Base-by-base conservation (phyloP, 306 rosid species). In the Glycyrrhiza uralensis region DNA sequence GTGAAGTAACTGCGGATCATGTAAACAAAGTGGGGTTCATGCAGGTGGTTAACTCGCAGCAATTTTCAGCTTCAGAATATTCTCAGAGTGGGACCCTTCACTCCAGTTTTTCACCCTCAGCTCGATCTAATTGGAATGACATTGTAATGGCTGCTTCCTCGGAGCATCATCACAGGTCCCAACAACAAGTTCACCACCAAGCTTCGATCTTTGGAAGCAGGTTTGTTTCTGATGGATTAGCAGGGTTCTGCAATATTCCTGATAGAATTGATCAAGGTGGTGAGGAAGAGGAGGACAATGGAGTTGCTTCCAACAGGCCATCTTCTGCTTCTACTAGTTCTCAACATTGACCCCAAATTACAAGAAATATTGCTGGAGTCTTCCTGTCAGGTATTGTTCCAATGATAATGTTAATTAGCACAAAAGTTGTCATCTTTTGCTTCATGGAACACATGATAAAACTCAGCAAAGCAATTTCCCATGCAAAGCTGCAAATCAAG, bases 1-100 rank as follows among this genome's bases (percentile, higher is more conserved):
- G 32, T 46, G 79, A 81, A 22, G 28, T 80, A 30, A 67, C 64
- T 7, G 30, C 44, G 1, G 80, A 66, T 29, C 63, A 72, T 46
- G 36, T 73, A 1, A 52, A 45, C 32, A 73, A 82, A 41, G 64
- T 77, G 12, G 87, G 84, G 28, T 66, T 82, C 69, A 72, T 82
- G n/a, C n/a, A n/a, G n/a, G n/a, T n/a, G 29, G 76, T 81, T 33
- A 80, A 78, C 80, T 33, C 90, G 23, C 66, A 32, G 10, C 74
- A 80, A 30, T 70, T 77, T 81, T 19, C 50, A 18, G 62, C 74
- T 72, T 67, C 87, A 32, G 66, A 75, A 18, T 77, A 83, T 77
- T 38, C 84, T 42, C 82, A 79, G 57, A 87, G 88, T 82, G 96
- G 77, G 72, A 74, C 91, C 84, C 90, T 89, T 82, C 90, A 89